Conservation (phyloP, 1,284 basidiomycete genomes). For the Sphagnurus paluster region DNA sequence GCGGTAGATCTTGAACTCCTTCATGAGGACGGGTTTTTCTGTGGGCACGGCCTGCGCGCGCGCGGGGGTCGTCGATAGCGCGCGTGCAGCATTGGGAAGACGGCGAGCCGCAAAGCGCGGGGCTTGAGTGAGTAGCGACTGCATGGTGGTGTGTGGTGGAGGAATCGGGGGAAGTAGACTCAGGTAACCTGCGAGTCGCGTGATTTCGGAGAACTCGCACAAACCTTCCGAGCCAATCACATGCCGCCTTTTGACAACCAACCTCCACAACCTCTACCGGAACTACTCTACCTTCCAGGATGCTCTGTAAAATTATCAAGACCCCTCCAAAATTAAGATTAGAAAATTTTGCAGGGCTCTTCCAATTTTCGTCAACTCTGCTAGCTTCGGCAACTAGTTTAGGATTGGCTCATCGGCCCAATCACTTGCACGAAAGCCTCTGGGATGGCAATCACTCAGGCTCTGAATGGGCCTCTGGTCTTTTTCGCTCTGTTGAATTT, state of each 20-base stretch:
- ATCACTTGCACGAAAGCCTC: too few relatives aligned
- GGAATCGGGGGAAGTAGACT: not conserved
- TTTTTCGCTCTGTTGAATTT: too few relatives aligned
- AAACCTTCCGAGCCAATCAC: conserved; percentile 20
- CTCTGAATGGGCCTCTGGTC: too few relatives aligned
- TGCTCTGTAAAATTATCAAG: too few relatives aligned
- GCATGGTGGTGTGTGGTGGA: conserved; percentile 23
- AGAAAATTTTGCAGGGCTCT: too few relatives aligned
- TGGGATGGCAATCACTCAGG: too few relatives aligned
- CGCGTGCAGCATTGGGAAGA: conserved; percentile 26
- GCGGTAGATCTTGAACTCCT: conserved; percentile 97
- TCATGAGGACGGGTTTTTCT: conserved; percentile 55
- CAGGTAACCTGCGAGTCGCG: conserved; percentile 7
- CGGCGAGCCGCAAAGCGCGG: conserved; percentile 22
- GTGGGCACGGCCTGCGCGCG: conserved; percentile 45
- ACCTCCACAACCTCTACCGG: too few relatives aligned
- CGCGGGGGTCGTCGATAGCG: conserved; percentile 40
- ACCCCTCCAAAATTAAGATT: too few relatives aligned
- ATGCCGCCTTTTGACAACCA: conserved; percentile 13
- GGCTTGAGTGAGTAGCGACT: conserved; percentile 26
- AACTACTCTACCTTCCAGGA: too few relatives aligned
- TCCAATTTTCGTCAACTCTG: too few relatives aligned
- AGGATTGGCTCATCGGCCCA: too few relatives aligned
- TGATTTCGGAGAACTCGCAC: conserved; percentile 18
- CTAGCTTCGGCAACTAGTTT: too few relatives aligned